Evolutionary conservation across 2,329 filamentous ascomycete genomes (phyloP), one percentile per base, ranked within the genome.

Genomic region (Graphilbum fragrans): DNA sequence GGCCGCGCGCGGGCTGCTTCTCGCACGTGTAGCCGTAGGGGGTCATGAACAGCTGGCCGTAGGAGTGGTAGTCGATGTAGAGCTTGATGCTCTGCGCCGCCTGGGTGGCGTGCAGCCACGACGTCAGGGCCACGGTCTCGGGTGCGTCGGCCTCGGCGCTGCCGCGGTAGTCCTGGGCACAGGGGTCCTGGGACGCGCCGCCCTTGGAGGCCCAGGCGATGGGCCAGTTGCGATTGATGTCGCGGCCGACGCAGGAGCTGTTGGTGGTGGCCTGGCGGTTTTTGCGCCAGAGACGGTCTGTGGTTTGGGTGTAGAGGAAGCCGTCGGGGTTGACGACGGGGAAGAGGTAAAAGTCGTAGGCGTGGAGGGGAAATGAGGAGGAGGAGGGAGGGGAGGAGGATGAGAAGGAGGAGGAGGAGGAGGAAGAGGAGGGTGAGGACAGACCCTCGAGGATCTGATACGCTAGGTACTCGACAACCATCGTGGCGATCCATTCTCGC

Each of bases 271-370:
- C 50, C 46, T 70, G 63, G 3, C 74, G 65, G 55, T 75, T 78
- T 59, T 79, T 78, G 46, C 74, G 72, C 76, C 76, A 80, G 40
- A 80, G 51, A 16, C 76, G 69, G 52, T 77, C 60, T 6, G 52
- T 65, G 3, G 64, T 71, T 51, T 78, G 73, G 0, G 69, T 68
- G 56, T 71, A 77, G 21, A 72, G 60, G 51, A 80, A 80, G 22
- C 74, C 72, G 42, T 79, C 75, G 0, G 74, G 73, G 52, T 80
- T 80, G 16, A 76, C 72, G 20, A 79, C 58, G 3, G 76, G 75
- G 45, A 80, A 66, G 49, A 82, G 67, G 55, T 78, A 80, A 49
- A 78, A 78, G 57, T 83, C 80, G 52, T 77, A 80, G 42, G n/a
- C n/a, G n/a, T n/a, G n/a, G n/a, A n/a, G n/a, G n/a, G n/a, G n/a